Evolutionary conservation across 202 grass and related monocot genomes (phyloP).

Genomic region (Sporobolus alterniflorus): DNA sequence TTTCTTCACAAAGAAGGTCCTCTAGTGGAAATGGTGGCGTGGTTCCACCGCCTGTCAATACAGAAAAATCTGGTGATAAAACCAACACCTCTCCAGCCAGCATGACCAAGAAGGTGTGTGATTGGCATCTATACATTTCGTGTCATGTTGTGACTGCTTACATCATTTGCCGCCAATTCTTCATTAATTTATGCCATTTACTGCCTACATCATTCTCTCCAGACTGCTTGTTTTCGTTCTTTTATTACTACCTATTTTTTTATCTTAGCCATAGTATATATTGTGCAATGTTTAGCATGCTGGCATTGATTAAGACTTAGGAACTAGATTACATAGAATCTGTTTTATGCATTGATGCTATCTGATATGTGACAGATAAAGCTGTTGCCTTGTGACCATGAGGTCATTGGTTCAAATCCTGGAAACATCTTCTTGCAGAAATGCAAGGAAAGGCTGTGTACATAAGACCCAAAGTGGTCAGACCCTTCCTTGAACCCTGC

Average conservation of each 20-base stretch:
- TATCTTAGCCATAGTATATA: background rate
- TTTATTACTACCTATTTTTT: slow-evolving; percentile 7
- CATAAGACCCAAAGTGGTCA: slow-evolving; percentile 12
- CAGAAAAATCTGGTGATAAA: slow-evolving; percentile 45
- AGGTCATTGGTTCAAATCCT: no score
- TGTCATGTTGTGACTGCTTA: slow-evolving; percentile 3
- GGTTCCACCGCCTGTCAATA: slow-evolving; percentile 23
- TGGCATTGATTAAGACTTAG: slow-evolving; percentile 3
- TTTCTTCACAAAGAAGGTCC: slow-evolving; percentile 69
- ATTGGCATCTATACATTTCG: background rate
- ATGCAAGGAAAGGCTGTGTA: slow-evolving; percentile 17
- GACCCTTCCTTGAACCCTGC: slow-evolving; percentile 8
- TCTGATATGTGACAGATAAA: background rate
- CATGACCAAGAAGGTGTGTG: slow-evolving; percentile 55
- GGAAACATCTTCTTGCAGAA: background rate
- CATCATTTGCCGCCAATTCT: background rate
- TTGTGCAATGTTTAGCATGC: background rate
- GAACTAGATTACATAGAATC: slow-evolving; percentile 17
- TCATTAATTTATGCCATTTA: no score
- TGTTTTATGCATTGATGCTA: slow-evolving; percentile 15
- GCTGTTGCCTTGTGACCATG: slow-evolving; percentile 8
- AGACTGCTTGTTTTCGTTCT: slow-evolving; percentile 13
- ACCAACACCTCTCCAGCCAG: slow-evolving; percentile 34
- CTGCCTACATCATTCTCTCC: background rate
- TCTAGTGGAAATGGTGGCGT: slow-evolving; percentile 50